These are phyloP conservation scores for Mycena polygramma DNA, from an alignment of 768 basidiomycete species.

Conservation along the genomic window DNA sequence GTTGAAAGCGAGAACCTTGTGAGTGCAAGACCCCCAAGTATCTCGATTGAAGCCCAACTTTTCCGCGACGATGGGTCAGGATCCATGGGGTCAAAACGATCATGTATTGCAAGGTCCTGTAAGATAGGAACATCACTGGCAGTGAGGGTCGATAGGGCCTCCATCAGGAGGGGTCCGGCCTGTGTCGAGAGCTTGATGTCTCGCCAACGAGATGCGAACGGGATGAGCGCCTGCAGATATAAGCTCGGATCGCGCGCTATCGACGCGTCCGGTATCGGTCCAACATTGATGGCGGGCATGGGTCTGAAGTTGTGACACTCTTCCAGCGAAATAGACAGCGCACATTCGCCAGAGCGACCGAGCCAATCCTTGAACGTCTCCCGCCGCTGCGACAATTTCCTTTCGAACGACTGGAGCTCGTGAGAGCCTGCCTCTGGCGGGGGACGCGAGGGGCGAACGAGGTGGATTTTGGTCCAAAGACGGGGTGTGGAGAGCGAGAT, in stretches of 20 bases:
- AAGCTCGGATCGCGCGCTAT: too few relatives aligned
- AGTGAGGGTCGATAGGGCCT: background rate
- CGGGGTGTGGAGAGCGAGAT: conserved; percentile 26
- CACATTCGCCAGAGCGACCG: background rate
- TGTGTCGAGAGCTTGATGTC: background rate
- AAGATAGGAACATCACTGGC: background rate
- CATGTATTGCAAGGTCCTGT: background rate
- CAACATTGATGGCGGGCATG: too few relatives aligned
- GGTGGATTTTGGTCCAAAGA: conserved; percentile 22
- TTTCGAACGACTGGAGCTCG: background rate
- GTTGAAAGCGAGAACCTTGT: background rate
- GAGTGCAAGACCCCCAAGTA: background rate
- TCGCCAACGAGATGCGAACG: conserved; percentile 5
- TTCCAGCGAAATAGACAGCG: conserved; percentile 2
- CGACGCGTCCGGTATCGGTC: too few relatives aligned
- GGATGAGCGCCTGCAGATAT: background rate
- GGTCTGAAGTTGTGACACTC: background rate
- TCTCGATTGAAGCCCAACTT: background rate
- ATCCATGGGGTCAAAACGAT: background rate
- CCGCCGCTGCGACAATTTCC: background rate
- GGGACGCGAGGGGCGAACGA: conserved; percentile 14
- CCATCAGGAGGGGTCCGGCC: background rate
- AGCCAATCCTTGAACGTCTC: background rate
- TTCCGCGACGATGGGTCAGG: background rate
- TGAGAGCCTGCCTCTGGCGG: background rate